Evolutionary conservation across 768 basidiomycete genomes (phyloP), one percentile per base, ranked within the genome.

Genomic region (Mycena belliarum): DNA sequence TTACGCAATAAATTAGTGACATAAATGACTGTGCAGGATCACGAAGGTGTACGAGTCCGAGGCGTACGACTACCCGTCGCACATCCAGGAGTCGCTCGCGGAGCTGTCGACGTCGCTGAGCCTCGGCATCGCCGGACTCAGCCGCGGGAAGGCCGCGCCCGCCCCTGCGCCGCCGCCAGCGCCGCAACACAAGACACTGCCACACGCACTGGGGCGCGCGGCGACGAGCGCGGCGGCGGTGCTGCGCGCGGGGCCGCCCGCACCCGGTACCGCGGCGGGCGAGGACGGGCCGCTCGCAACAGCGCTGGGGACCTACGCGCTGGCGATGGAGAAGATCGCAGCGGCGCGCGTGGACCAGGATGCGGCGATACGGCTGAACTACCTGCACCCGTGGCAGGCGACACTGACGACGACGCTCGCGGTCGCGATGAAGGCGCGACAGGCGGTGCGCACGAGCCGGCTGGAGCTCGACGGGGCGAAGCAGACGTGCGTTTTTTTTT

Each of bases 131-230:
- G 86, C 88, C 66, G 84, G 84, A 56, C 94, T 95, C 67, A 93
- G 14, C 29, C 12, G 33, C 33, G 33, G 93, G n/a, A 91, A 91
- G 9, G 80, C 83, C 3, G 91, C 93, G 15, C 47, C 58, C 6
- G 72, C 82, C 9, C 83, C 87, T n/a, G 65, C 83, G 35, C 71
- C 86, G 0, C 76, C 84, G 2, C 80, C 83, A 18, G 73, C 77
- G 7, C 69, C 76, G n/a, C 87, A 87, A 65, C 94, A 95, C 78
- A 98, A 98, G 85, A 98, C 97, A 1, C 88, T 98, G 43, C 93
- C 97, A 1, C 97, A 98, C 67, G 96, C 97, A 0, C 82, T 98
- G 51, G 81, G 85, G 21, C 88, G 97, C 41, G 87, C 95, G 0
- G 85, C 95, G 0, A 79, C 83, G 38, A 66, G 75, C 5, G 91